Percentiles rank a stretch among this genome's conserved stretches.
These are phyloP conservation scores for Cryptococcus sp. DNA, from an alignment of 1,284 basidiomycete genomes.

Conservation along the genomic window DNA sequence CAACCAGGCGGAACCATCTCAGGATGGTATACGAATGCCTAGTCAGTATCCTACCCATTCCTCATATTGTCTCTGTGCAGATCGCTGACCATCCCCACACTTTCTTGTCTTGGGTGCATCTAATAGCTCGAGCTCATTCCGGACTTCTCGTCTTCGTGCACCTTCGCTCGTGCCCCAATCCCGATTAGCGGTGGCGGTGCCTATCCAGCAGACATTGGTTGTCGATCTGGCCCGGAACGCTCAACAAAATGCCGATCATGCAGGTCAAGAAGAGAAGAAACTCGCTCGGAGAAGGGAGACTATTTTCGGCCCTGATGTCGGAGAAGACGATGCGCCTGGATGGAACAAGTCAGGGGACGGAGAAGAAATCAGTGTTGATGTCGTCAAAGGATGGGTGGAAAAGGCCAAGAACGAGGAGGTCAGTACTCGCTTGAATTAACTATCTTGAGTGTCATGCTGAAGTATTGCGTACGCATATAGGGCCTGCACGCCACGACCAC, in stretches of 20 bases:
- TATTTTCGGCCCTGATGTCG: constrained; percentile 72
- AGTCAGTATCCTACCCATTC: constrained; percentile 16
- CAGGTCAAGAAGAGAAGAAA: constrained; percentile 11
- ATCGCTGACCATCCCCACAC: constrained; percentile 2
- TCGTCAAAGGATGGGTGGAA: constrained; percentile 76
- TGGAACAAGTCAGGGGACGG: constrained; percentile 30
- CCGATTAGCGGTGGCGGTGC: constrained; percentile 12
- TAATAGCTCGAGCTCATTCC: constrained; percentile 30
- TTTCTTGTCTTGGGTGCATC: not conserved
- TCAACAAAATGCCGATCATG: not conserved
- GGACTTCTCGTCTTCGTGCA: constrained; percentile 33
- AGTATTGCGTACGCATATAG: too few relatives aligned
- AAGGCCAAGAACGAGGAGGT: constrained; percentile 74
- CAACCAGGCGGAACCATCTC: constrained; percentile 6
- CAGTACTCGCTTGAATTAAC: constrained; percentile 15
- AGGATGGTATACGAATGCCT: constrained; percentile 29
- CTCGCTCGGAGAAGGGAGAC: constrained; percentile 61
- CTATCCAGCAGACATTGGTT: constrained; percentile 47
- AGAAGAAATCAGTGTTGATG: constrained; percentile 67
- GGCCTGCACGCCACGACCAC: constrained; percentile 79
- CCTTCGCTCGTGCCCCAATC: constrained; percentile 34
- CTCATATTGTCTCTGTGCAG: constrained; percentile 2
- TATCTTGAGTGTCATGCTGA: too few relatives aligned
- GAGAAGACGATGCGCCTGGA: constrained; percentile 57
- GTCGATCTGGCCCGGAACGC: constrained; percentile 38